phyloP scores from a whole-genome alignment of 108 stramenopile genomes.

The Fragilariopsis cylindrus region DNA sequence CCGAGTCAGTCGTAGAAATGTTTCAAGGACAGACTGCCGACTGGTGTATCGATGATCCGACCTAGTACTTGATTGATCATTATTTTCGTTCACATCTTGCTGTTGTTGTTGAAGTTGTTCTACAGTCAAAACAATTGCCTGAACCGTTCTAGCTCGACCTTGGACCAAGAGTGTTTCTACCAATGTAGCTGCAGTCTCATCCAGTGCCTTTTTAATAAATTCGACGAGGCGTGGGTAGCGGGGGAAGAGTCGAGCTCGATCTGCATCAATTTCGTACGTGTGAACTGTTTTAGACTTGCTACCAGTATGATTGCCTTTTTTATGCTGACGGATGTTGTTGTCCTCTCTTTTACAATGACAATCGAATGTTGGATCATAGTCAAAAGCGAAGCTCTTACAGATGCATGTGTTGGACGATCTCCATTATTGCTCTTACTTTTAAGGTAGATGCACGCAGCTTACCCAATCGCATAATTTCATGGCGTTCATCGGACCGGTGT shows the following conservation, averaged over 20 bases:
- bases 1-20: slow-evolving; percentile 51
- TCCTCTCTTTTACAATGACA: slow-evolving; percentile 44
- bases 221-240: slow-evolving; percentile 72
- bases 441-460: slow-evolving; percentile 19
- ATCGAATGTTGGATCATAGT: slow-evolving; percentile 75
- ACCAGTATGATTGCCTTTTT: slow-evolving; percentile 1
- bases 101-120: slow-evolving; percentile 35
- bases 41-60: slow-evolving; percentile 28
- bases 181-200: slow-evolving; percentile 58
- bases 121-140: slow-evolving; percentile 52
- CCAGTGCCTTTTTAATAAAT: slow-evolving; percentile 47
- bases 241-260: slow-evolving; percentile 55
- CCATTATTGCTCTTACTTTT: not conserved
- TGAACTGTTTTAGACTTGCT: slow-evolving; percentile 23
- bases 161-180: slow-evolving; percentile 59
- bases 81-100: slow-evolving; percentile 4
- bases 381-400: slow-evolving; percentile 68
- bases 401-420: slow-evolving; percentile 27
- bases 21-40: slow-evolving; percentile 49
- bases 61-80: slow-evolving; percentile 1
- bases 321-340: slow-evolving; percentile 4
- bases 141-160: slow-evolving; percentile 67
- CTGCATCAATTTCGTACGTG: slow-evolving; percentile 52
- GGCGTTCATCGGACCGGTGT: slow-evolving; percentile 32
- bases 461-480: slow-evolving; percentile 23